Evolutionary conservation across 2,329 filamentous ascomycete species (phyloP).

Genomic region (Scortechinia acanthostroma): DNA sequence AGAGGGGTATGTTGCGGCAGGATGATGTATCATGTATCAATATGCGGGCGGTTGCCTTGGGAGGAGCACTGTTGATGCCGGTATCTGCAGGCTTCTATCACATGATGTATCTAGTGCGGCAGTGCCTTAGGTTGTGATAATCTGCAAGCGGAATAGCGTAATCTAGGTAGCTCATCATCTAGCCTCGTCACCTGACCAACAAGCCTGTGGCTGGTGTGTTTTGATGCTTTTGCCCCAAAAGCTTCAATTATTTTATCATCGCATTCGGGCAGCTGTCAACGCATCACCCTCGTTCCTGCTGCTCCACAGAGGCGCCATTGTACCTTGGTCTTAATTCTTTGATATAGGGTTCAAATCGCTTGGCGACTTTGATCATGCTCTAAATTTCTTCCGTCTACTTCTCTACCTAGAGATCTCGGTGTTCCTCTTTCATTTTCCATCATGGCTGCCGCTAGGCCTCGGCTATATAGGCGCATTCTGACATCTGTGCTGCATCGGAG

Average conservation of each 20-base stretch:
- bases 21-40: too few species aligned
- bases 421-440: neutral
- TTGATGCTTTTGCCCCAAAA: neutral
- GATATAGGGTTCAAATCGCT: too few species aligned
- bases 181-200: too few species aligned
- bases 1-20: neutral
- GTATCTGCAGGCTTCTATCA: neutral
- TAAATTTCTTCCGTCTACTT: neutral
- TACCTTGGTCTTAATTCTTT: too few species aligned
- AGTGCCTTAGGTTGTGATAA: neutral
- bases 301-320: too few species aligned
- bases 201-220: neutral
- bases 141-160: neutral
- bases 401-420: neutral
- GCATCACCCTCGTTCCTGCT: too few species aligned
- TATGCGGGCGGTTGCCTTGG: too few species aligned
- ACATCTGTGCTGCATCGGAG: neutral
- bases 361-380: neutral
- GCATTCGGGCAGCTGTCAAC: too few species aligned
- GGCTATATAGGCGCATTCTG: conserved; percentile 1
- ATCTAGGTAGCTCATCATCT: too few species aligned
- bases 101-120: too few species aligned
- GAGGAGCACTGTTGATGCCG: neutral
- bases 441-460: neutral
- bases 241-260: neutral